Percentiles rank a stretch among this genome's conserved stretches.
These are phyloP conservation scores for Saposhnikovia divaricata DNA, from an alignment of 129 eudicot species.

Conservation along the genomic window DNA sequence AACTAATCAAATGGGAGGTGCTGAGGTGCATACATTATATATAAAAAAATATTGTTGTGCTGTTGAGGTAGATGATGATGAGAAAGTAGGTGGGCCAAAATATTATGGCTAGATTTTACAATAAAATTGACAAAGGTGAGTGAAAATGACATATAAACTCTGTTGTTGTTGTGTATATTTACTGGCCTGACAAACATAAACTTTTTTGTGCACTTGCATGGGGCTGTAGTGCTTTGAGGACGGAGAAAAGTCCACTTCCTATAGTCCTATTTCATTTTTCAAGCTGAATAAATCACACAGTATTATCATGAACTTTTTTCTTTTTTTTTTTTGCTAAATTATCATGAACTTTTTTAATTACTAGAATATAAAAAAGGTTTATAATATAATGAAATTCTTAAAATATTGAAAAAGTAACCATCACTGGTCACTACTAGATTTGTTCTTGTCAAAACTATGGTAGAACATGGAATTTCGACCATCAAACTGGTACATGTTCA, in stretches of 20 bases:
- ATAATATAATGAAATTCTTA: not conserved
- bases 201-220: not conserved
- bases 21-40: not conserved
- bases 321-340: too few relatives aligned
- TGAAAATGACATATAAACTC: not conserved
- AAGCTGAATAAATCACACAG: not conserved
- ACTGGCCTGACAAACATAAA: not conserved
- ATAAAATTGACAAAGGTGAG: not conserved
- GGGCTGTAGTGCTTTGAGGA: not conserved
- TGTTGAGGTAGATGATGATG: slow-evolving; percentile 3
- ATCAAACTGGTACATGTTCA: not conserved
- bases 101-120: not conserved
- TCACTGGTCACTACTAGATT: not conserved
- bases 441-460: not conserved
- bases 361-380: not conserved
- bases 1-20: not conserved
- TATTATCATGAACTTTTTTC: not conserved
- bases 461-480: not conserved
- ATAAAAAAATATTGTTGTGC: not conserved
- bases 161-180: not conserved
- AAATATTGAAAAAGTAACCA: not conserved
- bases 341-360: not conserved
- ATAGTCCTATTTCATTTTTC: not conserved
- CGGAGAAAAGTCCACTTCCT: not conserved
- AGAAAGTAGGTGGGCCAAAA: not conserved